Base-by-base conservation (phyloP, 2,329 filamentous ascomycete species). In the Calonectria ilicicola region DNA sequence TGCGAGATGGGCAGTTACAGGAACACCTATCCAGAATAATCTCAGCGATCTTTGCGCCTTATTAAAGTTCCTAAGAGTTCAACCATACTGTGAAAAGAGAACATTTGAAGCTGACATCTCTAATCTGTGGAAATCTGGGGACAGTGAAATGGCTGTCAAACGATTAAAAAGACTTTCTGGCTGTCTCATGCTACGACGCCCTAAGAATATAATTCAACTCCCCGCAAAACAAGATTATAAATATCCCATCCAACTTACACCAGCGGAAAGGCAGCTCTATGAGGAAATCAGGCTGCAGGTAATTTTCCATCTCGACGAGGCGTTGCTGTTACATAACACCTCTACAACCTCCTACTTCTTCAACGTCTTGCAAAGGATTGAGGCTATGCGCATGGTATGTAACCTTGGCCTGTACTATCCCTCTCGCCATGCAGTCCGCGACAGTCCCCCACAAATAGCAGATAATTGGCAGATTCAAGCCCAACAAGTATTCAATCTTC, bases 11-110 rank as follows among this genome's bases (percentile, higher is more conserved):
- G 85, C 84, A 1, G 83, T 89, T 0, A 88, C 86, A 0, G 87
- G 87, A 0, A 89, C 87, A 0, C 87, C 87, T 0, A 85, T 89
- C 1, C 87, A 89, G 53, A 89, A 89, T 58, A 79, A 79, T 0
- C 79, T 87, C 0, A 77, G 76, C 1, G 87, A 89, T 58, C 79
- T 89, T 7, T 80, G 82, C 0, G 80, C 82, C 1, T 79, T 89
- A 0, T 77, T 89, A 1, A 83, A 83, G 29, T 89, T 88, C 66
- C 78, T 89, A 17, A 78, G 80, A 7, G 82, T 81, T 0, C 75
- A 85, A 70, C 87, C 87, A 0, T 88, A 87, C 65, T 56, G 49
- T 5, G 76, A 78, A 5, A 44, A 12, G 0, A 74, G 44, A 27
- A 40, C 64, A 0, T 78, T 78, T 4, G 76, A 78, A 1, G 1